These are phyloP conservation scores for Xylariomycetidae sp. DNA, from an alignment of 2,329 filamentous ascomycete genomes.

Conservation along the genomic window DNA sequence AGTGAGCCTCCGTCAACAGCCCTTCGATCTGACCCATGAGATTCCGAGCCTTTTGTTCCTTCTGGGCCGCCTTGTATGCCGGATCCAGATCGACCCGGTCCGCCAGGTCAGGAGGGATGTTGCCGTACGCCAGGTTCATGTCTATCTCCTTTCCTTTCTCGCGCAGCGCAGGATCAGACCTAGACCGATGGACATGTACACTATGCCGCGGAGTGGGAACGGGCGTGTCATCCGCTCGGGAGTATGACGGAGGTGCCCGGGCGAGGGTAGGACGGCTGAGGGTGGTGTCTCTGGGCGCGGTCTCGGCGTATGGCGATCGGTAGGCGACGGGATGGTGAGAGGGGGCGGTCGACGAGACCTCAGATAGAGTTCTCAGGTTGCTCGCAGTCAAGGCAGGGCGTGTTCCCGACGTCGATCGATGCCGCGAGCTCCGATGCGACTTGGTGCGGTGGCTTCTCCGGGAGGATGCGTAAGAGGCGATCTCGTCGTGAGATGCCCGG, in stretches of 20 bases:
- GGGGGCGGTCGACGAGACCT: constrained; percentile 45
- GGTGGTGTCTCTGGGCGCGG: constrained; percentile 37
- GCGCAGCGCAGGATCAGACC: constrained; percentile 36
- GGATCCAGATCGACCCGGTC: constrained; percentile 32
- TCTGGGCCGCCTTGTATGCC: constrained; percentile 52
- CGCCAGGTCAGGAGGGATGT: constrained; percentile 65
- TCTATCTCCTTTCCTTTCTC: constrained; percentile 56
- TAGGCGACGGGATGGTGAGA: constrained; percentile 36
- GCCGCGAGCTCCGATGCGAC: constrained; percentile 29
- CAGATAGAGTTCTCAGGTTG: constrained; percentile 50
- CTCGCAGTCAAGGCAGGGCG: constrained; percentile 43
- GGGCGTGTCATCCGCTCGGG: constrained; percentile 6
- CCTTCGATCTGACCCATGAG: constrained; percentile 72
- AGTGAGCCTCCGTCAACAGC: constrained; percentile 82
- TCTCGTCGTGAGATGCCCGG: constrained; percentile 28
- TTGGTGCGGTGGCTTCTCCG: constrained; percentile 36
- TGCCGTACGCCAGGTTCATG: constrained; percentile 88
- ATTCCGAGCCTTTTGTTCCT: constrained; percentile 41
- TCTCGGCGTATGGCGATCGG: constrained; percentile 39
- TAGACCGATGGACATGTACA: constrained; percentile 26
- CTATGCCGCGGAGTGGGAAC: constrained; percentile 7
- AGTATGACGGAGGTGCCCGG: constrained; percentile 28
- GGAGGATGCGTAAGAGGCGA: constrained; percentile 35
- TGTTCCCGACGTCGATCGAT: constrained; percentile 26
- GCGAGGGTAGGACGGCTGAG: constrained; percentile 34